Evolutionary conservation across 2,329 filamentous ascomycete species (phyloP).

Genomic region (Aplosporella prunicola): DNA sequence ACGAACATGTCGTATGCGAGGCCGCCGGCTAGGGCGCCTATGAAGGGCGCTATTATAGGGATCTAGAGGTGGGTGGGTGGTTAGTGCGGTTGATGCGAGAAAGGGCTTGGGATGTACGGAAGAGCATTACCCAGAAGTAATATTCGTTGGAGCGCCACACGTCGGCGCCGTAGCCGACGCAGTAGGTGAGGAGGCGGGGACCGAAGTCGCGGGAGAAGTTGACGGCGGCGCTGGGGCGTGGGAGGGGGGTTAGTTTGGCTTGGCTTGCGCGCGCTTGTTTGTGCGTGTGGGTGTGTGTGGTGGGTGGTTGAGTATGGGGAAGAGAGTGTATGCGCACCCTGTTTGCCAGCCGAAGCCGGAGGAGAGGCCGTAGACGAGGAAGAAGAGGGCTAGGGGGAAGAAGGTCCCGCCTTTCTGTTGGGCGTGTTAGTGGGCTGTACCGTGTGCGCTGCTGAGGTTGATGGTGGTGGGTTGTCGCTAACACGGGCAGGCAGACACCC

Average conservation of each 20-base stretch:
- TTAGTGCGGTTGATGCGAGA: neutral
- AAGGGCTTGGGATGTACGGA: neutral
- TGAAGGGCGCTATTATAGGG: conserved; percentile 62
- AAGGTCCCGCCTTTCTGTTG: conserved; percentile 22
- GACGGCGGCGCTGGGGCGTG: conserved; percentile 32
- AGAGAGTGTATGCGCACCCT: no score
- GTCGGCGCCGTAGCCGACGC: conserved; percentile 56
- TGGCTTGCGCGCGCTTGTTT: no score
- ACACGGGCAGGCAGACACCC: no score
- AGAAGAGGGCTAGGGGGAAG: conserved; percentile 53
- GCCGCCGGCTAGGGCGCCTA: conserved; percentile 54
- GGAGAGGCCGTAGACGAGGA: conserved; percentile 64
- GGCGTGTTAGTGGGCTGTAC: no score
- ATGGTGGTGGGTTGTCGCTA: no score
- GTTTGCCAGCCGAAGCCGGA: conserved; percentile 69
- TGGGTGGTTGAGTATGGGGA: no score
- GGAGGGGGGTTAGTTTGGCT: no score
- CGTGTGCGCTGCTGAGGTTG: no score
- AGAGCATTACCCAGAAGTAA: conserved; percentile 57
- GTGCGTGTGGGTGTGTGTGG: no score
- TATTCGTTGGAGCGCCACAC: conserved; percentile 60
- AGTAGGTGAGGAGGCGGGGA: conserved; percentile 55
- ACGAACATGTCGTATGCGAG: conserved; percentile 59
- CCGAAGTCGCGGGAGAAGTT: conserved; percentile 66
- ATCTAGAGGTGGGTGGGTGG: conserved; percentile 37